phyloP scores from a whole-genome alignment of 169 alveolate species.

The Prorocentrum cordatum region DNA sequence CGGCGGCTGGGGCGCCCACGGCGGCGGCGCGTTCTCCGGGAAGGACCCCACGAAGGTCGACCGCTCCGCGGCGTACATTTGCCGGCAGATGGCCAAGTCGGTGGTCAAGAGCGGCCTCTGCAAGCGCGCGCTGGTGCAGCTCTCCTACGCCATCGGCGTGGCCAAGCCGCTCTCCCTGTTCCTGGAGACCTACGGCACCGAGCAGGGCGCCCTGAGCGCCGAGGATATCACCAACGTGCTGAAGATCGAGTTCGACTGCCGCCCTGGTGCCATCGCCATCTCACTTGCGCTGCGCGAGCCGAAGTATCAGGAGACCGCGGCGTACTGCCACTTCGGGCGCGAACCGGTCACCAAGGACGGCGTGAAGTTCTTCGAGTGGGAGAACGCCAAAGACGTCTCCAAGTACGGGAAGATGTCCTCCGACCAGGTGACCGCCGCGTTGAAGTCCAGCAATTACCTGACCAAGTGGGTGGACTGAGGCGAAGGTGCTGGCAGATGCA shows the following conservation, averaged over 20 bases:
- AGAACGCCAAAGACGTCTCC: slow-evolving; percentile 69
- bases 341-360: slow-evolving; percentile 63
- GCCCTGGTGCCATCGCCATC: slow-evolving; percentile 66
- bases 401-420: too few relatives aligned
- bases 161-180: slow-evolving; percentile 93
- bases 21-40: slow-evolving; percentile 99
- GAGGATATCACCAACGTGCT: too few relatives aligned
- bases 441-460: too few relatives aligned
- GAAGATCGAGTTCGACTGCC: slow-evolving; percentile 68
- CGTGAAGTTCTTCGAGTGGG: slow-evolving; percentile 69
- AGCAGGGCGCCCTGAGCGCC: slow-evolving; percentile 91
- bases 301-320: slow-evolving; percentile 69
- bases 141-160: slow-evolving; percentile 95
- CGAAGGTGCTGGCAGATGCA: too few relatives aligned
- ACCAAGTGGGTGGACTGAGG: too few relatives aligned
- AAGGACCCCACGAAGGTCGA: slow-evolving; percentile 99
- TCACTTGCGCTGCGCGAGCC: slow-evolving; percentile 63
- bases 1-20: slow-evolving; percentile 98
- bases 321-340: slow-evolving; percentile 71
- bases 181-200: slow-evolving; percentile 75
- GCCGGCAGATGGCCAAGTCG: slow-evolving; percentile 97
- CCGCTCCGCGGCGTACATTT: slow-evolving; percentile 98
- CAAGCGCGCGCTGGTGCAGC: slow-evolving; percentile 93
- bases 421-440: too few relatives aligned
- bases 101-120: slow-evolving; percentile 88